Evolutionary conservation across 129 eudicot genomes (phyloP).

Genomic region (Gnaphalium uliginosum): DNA sequence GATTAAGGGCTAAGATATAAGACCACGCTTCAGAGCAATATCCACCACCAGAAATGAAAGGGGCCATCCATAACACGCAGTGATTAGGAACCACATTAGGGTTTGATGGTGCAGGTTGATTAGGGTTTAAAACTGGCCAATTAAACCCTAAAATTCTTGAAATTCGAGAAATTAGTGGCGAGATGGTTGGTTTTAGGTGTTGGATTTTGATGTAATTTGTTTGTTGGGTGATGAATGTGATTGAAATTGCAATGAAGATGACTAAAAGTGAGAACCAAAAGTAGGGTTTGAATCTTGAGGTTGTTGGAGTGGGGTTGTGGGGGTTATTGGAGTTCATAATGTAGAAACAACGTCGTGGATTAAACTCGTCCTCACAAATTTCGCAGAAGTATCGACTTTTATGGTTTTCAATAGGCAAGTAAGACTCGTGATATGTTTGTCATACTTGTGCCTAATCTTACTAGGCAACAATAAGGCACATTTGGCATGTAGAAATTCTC

Average conservation of each 20-base stretch:
- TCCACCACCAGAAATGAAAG: slow-evolving; percentile 86
- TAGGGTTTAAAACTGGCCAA: slow-evolving; percentile 32
- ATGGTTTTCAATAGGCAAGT: background rate
- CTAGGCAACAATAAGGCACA: background rate
- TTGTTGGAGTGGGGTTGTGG: slow-evolving; percentile 24
- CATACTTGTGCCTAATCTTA: background rate
- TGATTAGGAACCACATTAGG: slow-evolving; percentile 32
- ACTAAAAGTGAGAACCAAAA: slow-evolving; percentile 40
- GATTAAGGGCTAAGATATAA: slow-evolving; percentile 54
- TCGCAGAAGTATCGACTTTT: background rate
- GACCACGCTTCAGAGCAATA: slow-evolving; percentile 95
- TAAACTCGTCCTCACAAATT: background rate
- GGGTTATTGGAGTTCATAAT: slow-evolving; percentile 38
- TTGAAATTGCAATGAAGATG: slow-evolving; percentile 50
- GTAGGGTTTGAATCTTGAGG: slow-evolving; percentile 37
- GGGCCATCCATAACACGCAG: slow-evolving; percentile 86
- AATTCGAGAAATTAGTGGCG: slow-evolving; percentile 18
- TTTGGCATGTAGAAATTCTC: background rate
- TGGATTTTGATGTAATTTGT: slow-evolving; percentile 25
- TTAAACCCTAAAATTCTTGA: slow-evolving; percentile 24
- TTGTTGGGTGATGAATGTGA: slow-evolving; percentile 41
- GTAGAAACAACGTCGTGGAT: too few relatives aligned
- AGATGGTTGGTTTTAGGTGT: slow-evolving; percentile 34
- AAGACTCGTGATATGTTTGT: background rate
- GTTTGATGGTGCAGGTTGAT: background rate